These are phyloP conservation scores for Penicillium egyptiacum DNA, from an alignment of 495 filamentous ascomycete species.

Conservation along the genomic window DNA sequence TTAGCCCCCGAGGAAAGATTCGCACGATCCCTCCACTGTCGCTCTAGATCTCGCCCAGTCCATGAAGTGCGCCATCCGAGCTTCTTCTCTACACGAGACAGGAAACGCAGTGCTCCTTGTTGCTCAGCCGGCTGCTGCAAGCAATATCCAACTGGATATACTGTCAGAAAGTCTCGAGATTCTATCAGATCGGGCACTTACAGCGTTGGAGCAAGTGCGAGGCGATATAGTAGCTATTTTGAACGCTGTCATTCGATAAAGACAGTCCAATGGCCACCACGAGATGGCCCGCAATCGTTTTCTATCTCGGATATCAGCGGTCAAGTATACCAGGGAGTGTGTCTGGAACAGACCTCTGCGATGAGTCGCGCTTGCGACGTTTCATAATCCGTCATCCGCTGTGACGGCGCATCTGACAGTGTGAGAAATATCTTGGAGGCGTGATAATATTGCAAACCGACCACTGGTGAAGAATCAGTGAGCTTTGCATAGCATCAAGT, in stretches of 20 bases:
- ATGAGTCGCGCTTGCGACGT: slow-evolving; percentile 6
- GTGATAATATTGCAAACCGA: slow-evolving; percentile 43
- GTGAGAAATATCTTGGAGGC: slow-evolving; percentile 35
- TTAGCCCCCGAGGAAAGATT: no score
- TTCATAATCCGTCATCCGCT: slow-evolving; percentile 30
- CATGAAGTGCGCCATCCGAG: slow-evolving; percentile 39
- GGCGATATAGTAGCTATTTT: slow-evolving; percentile 43
- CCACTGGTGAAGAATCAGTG: slow-evolving; percentile 16
- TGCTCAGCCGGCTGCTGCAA: slow-evolving; percentile 33
- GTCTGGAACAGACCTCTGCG: slow-evolving; percentile 19
- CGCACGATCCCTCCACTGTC: slow-evolving; percentile 23
- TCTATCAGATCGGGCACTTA: slow-evolving; percentile 16
- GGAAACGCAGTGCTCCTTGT: slow-evolving; percentile 33
- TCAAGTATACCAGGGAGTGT: background rate
- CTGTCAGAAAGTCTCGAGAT: slow-evolving; percentile 1
- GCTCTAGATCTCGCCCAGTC: slow-evolving; percentile 30
- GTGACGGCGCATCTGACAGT: slow-evolving; percentile 27
- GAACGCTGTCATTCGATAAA: slow-evolving; percentile 40
- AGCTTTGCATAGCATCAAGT: background rate
- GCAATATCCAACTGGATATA: slow-evolving; percentile 34
- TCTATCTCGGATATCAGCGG: slow-evolving; percentile 11
- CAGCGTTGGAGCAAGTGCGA: slow-evolving; percentile 40
- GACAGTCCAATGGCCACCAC: slow-evolving; percentile 37
- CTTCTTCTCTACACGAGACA: slow-evolving; percentile 27
- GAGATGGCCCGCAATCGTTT: slow-evolving; percentile 34